Conservation (phyloP, 2,329 filamentous ascomycete genomes). For the Hypocreales sp. region DNA sequence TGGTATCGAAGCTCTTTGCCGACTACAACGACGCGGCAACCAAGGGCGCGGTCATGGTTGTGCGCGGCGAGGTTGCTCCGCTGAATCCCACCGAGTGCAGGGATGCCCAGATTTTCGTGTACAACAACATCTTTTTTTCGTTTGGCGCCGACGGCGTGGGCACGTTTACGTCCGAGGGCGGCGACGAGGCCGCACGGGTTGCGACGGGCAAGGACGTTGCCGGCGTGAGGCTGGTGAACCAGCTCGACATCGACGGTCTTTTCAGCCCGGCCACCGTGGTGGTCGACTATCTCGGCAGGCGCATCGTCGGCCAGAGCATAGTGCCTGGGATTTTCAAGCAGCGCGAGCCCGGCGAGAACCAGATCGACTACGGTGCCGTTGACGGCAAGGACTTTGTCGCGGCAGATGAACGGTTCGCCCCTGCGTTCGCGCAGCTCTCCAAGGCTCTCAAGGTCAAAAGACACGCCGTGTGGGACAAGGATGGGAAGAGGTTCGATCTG, state of each 20-base stretch:
- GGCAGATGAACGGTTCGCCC: slow-evolving; percentile 70
- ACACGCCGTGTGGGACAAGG: slow-evolving; percentile 97
- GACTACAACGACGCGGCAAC: slow-evolving; percentile 96
- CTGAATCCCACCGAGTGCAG: slow-evolving; percentile 85
- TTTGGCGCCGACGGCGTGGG: slow-evolving; percentile 95
- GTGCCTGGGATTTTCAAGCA: slow-evolving; percentile 99
- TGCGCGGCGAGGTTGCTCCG: slow-evolving; percentile 79
- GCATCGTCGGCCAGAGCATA: slow-evolving; percentile 93
- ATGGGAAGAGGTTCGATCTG: slow-evolving; percentile 74
- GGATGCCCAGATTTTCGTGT: slow-evolving; percentile 96
- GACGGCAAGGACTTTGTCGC: slow-evolving; percentile 94
- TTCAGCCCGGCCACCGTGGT: slow-evolving; percentile 95
- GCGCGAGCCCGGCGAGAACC: slow-evolving; percentile 90
- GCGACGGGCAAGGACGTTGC: slow-evolving; percentile 94
- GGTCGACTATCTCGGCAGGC: slow-evolving; percentile 92
- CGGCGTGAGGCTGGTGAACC: slow-evolving; percentile 89
- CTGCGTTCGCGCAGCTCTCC: slow-evolving; percentile 79
- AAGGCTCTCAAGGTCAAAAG: slow-evolving; percentile 84
- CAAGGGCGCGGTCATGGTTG: slow-evolving; percentile 80
- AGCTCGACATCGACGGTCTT: slow-evolving; percentile 85
- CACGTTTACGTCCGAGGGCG: slow-evolving; percentile 90
- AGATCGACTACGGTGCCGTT: slow-evolving; percentile 96
- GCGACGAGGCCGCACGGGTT: slow-evolving; percentile 88
- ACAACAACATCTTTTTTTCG: slow-evolving; percentile 99
- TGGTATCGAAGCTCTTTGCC: slow-evolving; percentile 90